Evolutionary conservation across 1,284 basidiomycete species (phyloP), one percentile per base, ranked within the genome.

Genomic region (Boletus nobilissimus): DNA sequence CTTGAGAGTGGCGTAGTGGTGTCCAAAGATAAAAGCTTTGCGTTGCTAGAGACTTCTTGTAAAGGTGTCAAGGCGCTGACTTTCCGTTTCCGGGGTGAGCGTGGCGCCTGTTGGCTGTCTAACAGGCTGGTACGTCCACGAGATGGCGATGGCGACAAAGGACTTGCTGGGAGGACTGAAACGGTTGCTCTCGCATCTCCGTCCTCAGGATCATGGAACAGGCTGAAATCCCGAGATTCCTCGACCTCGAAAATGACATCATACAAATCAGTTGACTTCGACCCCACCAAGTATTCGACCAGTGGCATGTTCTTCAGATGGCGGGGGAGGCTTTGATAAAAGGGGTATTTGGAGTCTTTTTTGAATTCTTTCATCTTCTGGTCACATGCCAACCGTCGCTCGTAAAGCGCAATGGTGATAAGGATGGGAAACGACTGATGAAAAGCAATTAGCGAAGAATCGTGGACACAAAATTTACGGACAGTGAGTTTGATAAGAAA

Each of bases 241-340:
- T 95, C 92, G 7, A 94, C 89, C 75, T 94, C 93, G 82, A 96
- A 95, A 68, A 96, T 94, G 4, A 93, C 94, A 66, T 94, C 93
- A 82, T 94, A 93, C 24, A 96, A 81, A 77, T 94, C 91, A 72
- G 89, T 89, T 22, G 91, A 89, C 26, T 90, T 87, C 6, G 92
- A 90, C 19, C 95, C 93, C 39, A 95, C 89, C 26, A 96, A 83
- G 26, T 92, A 91, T 81, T 96, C 94, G 19, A 96, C 84, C 60
- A 96, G 85, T 1, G 94, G 94, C 83, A 95, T 91, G 70, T 89
- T 89, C 85, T 94, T 94, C 81, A 96, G 89, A 66, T 91, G 90
- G 43, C 93, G 91, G 14, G 94, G 92, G 62, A 96, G 88, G 66
- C 87, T 91, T 79, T 91, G 89, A 86, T 93, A 94, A 11, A 95